These are phyloP conservation scores for Aspergillus campestris DNA, from an alignment of 495 filamentous ascomycete species.

Conservation along the genomic window DNA sequence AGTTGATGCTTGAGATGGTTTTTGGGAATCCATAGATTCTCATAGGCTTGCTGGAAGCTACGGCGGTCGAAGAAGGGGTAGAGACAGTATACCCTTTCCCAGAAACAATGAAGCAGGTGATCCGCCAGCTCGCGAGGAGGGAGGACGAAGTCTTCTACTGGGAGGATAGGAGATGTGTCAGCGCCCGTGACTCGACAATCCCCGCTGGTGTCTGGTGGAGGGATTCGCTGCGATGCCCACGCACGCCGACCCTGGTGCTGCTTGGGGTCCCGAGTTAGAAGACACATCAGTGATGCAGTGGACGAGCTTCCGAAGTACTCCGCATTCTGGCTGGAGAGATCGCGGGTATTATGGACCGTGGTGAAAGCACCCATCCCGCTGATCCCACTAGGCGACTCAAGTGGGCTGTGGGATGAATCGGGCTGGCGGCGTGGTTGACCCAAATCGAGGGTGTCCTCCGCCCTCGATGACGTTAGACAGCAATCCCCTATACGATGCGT, in stretches of 20 bases:
- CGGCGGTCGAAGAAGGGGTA: conserved; percentile 41
- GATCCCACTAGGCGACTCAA: no score
- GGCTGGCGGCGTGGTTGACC: no score
- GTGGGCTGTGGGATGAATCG: no score
- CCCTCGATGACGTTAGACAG: no score
- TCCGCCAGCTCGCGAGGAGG: conserved; percentile 38
- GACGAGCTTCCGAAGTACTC: conserved; percentile 38
- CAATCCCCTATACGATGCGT: no score
- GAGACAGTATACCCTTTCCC: conserved; percentile 31
- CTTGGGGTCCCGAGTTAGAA: conserved; percentile 17
- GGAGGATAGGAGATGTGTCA: conserved; percentile 8
- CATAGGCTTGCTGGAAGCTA: conserved; percentile 33
- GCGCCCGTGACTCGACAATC: no score
- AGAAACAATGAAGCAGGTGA: conserved; percentile 34
- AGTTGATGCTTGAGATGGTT: conserved; percentile 14
- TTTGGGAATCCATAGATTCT: conserved; percentile 29
- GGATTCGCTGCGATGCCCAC: background rate
- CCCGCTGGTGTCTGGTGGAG: no score
- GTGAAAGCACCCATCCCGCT: conserved; percentile 21
- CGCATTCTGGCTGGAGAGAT: no score
- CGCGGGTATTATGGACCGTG: conserved; percentile 13
- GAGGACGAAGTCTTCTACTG: conserved; percentile 24
- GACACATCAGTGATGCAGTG: conserved; percentile 35
- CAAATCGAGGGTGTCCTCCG: no score
- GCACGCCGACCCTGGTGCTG: background rate